These are phyloP conservation scores for Talaromyces nanjingensis DNA, from an alignment of 495 filamentous ascomycete genomes.

Conservation along the genomic window DNA sequence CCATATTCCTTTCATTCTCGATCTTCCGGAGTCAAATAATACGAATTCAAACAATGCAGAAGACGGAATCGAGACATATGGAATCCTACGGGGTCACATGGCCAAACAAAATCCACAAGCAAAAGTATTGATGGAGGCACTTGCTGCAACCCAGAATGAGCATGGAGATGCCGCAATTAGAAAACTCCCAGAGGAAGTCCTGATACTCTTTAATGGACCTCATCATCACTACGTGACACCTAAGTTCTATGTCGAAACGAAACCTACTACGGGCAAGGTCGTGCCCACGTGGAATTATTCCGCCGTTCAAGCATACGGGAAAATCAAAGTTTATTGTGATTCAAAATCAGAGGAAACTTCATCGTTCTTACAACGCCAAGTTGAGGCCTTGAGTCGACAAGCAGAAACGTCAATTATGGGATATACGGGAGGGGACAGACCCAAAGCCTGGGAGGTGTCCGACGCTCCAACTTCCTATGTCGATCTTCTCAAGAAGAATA, in stretches of 20 bases:
- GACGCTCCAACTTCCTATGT: slow-evolving; percentile 43
- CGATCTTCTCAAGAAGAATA: slow-evolving; percentile 37
- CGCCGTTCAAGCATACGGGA: slow-evolving; percentile 50
- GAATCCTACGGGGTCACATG: slow-evolving; percentile 38
- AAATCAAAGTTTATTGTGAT: slow-evolving; percentile 39
- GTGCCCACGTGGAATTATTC: slow-evolving; percentile 59
- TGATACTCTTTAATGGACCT: slow-evolving; percentile 37
- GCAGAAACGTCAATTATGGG: slow-evolving; percentile 43
- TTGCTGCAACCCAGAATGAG: slow-evolving; percentile 16
- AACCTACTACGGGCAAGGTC: slow-evolving; percentile 48
- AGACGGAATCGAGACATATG: slow-evolving; percentile 9
- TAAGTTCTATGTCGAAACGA: slow-evolving; percentile 45
- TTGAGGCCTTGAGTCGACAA: slow-evolving; percentile 38
- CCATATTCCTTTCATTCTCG: slow-evolving; percentile 52
- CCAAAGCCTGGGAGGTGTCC: slow-evolving; percentile 33
- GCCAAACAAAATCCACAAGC: slow-evolving; percentile 44
- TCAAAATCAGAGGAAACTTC: slow-evolving; percentile 24
- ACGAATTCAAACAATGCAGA: slow-evolving; percentile 16
- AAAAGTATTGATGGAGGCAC: slow-evolving; percentile 36
- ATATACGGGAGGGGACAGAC: slow-evolving; percentile 27
- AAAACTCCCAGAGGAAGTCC: slow-evolving; percentile 32
- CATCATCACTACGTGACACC: slow-evolving; percentile 42
- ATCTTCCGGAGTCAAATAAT: slow-evolving; percentile 22
- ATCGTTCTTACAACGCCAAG: slow-evolving; percentile 34
- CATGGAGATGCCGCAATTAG: slow-evolving; percentile 8